These are phyloP conservation scores for Mycena sp. DNA, from an alignment of 1,284 basidiomycete genomes.

Conservation along the genomic window DNA sequence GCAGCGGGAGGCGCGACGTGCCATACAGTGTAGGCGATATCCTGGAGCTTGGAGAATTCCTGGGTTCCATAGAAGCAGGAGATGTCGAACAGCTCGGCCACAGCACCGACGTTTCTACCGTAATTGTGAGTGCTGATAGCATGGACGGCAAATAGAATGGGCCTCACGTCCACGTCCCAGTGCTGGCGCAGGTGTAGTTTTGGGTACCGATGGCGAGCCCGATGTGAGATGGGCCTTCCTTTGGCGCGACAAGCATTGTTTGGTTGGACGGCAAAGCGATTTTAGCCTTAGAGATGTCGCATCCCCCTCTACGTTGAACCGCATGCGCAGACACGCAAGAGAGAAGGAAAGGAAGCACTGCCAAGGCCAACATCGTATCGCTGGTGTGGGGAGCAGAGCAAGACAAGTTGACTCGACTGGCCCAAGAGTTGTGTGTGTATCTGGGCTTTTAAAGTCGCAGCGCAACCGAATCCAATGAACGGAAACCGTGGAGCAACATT, in stretches of 20 bases:
- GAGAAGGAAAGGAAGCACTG: too few relatives aligned
- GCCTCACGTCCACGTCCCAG: constrained; percentile 43
- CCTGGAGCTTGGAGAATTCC: constrained; percentile 51
- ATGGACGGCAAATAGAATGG: not conserved
- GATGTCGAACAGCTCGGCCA: constrained; percentile 66
- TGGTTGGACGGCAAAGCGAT: constrained; percentile 28
- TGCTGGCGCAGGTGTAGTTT: constrained; percentile 55
- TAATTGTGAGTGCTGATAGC: not conserved
- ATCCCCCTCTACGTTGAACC: not conserved
- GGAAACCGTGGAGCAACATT: too few relatives aligned
- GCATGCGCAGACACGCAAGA: too few relatives aligned
- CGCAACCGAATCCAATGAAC: too few relatives aligned
- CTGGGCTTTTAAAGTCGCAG: too few relatives aligned
- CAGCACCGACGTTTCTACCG: constrained; percentile 49
- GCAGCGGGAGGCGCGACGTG: constrained; percentile 29
- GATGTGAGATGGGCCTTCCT: constrained; percentile 48
- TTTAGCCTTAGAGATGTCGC: constrained; percentile 10
- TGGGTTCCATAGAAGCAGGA: constrained; percentile 57
- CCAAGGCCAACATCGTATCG: too few relatives aligned
- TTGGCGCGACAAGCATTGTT: constrained; percentile 45
- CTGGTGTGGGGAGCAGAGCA: too few relatives aligned
- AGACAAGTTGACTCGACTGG: too few relatives aligned
- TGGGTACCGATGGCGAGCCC: constrained; percentile 56
- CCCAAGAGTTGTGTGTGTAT: too few relatives aligned
- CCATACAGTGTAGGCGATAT: constrained; percentile 53